A percentile compares a stretch with the other conserved stretches of the same genome.
These are phyloP conservation scores for Parafenestella ontariensis DNA, from an alignment of 2,329 filamentous ascomycete genomes.

Conservation along the genomic window DNA sequence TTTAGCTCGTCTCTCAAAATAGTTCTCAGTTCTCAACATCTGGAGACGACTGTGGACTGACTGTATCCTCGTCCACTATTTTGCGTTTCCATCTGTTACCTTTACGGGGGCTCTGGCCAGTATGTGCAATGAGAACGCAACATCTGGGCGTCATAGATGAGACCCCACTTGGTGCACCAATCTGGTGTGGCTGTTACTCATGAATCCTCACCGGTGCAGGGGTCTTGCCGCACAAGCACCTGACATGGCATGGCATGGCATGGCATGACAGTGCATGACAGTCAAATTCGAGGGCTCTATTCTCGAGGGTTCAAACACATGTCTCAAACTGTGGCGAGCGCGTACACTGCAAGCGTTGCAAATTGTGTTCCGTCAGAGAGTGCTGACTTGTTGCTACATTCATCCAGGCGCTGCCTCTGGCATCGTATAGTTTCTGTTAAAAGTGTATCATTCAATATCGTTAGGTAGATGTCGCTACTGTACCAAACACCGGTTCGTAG, in stretches of 20 bases:
- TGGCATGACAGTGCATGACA: not conserved
- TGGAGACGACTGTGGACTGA: not conserved
- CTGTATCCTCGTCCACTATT: not conserved
- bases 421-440: not conserved
- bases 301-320: not conserved
- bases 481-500: conserved; percentile 27
- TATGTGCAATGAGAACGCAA: no score
- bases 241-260: not conserved
- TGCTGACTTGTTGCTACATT: no score
- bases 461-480: conserved; percentile 39
- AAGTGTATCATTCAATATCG: conserved; percentile 36
- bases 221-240: not conserved
- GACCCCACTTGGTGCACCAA: not conserved
- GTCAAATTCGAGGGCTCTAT: not conserved
- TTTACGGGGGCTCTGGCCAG: no score
- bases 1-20: conserved; percentile 10
- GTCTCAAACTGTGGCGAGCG: not conserved
- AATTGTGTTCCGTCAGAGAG: no score
- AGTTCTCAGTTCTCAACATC: not conserved
- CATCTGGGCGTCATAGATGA: not conserved
- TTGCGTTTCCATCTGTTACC: no score
- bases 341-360: not conserved
- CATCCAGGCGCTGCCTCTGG: no score
- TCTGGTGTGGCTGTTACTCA: not conserved
- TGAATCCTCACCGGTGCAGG: not conserved